These are phyloP conservation scores for Boletus rufocinnamomeus DNA, from an alignment of 768 basidiomycete genomes.

Conservation along the genomic window DNA sequence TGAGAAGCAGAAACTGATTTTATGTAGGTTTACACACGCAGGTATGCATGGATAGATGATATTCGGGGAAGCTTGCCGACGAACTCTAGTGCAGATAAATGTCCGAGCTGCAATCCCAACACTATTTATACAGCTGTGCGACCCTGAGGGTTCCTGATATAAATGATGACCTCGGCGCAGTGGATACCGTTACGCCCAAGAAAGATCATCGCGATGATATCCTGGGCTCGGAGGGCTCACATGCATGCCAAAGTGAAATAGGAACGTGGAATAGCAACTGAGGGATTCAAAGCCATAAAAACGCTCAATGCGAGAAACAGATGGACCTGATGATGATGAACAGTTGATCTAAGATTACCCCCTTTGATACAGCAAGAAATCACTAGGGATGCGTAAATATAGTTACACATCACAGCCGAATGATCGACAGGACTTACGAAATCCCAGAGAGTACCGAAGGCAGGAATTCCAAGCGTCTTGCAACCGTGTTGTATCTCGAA, in stretches of 20 bases:
- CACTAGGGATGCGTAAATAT: conserved; percentile 22
- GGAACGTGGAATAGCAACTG: background rate
- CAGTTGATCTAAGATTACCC: background rate
- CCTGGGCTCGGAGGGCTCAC: conserved; percentile 1
- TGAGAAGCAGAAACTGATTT: background rate
- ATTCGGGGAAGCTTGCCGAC: conserved; percentile 5
- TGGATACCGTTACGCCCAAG: conserved; percentile 5
- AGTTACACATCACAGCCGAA: background rate
- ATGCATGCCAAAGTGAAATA: conserved; percentile 11
- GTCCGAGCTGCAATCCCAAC: conserved; percentile 6
- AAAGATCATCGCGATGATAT: conserved; percentile 2
- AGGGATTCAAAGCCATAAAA: conserved; percentile 1
- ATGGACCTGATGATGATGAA: background rate
- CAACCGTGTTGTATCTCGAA: conserved; percentile 79
- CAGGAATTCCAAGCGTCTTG: conserved; percentile 66
- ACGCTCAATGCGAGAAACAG: conserved; percentile 8
- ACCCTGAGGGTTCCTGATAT: conserved; percentile 1
- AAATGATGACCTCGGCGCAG: conserved; percentile 2
- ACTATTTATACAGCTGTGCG: conserved; percentile 6
- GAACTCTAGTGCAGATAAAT: conserved; percentile 14
- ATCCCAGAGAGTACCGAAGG: conserved; percentile 73
- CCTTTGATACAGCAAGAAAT: conserved; percentile 10
- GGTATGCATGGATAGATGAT: conserved; percentile 14
- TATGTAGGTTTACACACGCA: background rate
- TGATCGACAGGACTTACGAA: conserved; percentile 42